These are phyloP conservation scores for Termitomyces sp. DNA, from an alignment of 768 basidiomycete genomes.

Conservation along the genomic window DNA sequence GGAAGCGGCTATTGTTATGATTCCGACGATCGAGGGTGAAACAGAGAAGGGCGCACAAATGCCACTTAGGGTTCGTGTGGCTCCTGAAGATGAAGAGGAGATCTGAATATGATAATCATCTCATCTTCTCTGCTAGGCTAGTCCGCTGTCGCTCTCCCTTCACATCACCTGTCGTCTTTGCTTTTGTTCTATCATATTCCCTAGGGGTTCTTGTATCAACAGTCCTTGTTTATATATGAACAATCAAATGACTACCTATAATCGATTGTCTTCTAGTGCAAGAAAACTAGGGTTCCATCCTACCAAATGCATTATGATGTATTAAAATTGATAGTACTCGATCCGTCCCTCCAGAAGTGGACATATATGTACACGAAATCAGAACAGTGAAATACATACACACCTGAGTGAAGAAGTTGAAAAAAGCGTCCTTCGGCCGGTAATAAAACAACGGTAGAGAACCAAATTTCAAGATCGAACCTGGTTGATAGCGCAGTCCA, in stretches of 20 bases:
- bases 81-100: conserved; percentile 21
- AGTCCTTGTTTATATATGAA: neutral
- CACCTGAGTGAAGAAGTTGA: conserved; percentile 7
- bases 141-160: neutral
- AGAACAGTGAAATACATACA: conserved; percentile 15
- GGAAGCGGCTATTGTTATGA: conserved; percentile 38
- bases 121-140: neutral
- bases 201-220: neutral
- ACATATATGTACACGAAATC: conserved; percentile 16
- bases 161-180: neutral
- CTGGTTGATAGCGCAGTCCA: neutral
- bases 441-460: neutral
- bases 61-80: conserved; percentile 34
- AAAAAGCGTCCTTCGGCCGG: neutral
- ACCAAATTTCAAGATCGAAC: neutral
- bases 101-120: neutral
- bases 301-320: no score
- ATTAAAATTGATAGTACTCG: neutral
- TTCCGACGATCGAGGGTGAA: conserved; percentile 39
- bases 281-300: neutral
- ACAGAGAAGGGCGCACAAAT: conserved; percentile 38
- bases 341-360: neutral
- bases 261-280: neutral
- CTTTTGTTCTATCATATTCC: neutral
- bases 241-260: neutral